Conservation (phyloP, 306 rosid species). For the Vigna mungo region DNA sequence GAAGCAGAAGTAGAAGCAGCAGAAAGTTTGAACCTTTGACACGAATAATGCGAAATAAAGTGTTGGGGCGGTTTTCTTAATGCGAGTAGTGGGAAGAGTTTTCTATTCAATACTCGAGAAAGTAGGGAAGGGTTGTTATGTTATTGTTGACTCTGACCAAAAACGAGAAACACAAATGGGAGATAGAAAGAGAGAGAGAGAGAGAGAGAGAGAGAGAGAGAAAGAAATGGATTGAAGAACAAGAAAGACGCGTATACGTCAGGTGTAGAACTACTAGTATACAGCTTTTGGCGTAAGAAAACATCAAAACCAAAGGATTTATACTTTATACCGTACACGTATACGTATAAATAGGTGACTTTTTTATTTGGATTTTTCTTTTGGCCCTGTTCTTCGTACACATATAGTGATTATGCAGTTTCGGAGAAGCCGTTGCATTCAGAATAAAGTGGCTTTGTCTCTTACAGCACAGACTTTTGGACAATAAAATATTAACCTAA, state of each 20-base stretch:
- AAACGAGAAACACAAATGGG: neutral
- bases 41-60: neutral
- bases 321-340: slow-evolving; percentile 2
- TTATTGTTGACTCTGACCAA: slow-evolving; percentile 43
- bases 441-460: neutral
- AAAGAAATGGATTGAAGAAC: neutral
- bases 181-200: neutral
- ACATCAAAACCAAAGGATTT: neutral
- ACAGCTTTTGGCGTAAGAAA: neutral
- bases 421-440: slow-evolving; percentile 21
- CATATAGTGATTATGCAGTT: neutral
- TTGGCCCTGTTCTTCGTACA: neutral
- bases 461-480: neutral
- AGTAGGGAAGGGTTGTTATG: slow-evolving; percentile 14
- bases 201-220: slow-evolving; percentile 14
- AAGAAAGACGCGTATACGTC: slow-evolving; percentile 44
- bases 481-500: neutral
- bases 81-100: slow-evolving; percentile 30
- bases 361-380: neutral
- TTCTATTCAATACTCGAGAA: slow-evolving; percentile 43
- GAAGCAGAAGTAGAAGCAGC: neutral
- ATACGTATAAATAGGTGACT: neutral
- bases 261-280: slow-evolving; percentile 24
- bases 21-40: slow-evolving; percentile 2
- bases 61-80: neutral